These are phyloP conservation scores for Saccharomycopsis schoenii DNA, from an alignment of 805 yeast species.

Conservation along the genomic window DNA sequence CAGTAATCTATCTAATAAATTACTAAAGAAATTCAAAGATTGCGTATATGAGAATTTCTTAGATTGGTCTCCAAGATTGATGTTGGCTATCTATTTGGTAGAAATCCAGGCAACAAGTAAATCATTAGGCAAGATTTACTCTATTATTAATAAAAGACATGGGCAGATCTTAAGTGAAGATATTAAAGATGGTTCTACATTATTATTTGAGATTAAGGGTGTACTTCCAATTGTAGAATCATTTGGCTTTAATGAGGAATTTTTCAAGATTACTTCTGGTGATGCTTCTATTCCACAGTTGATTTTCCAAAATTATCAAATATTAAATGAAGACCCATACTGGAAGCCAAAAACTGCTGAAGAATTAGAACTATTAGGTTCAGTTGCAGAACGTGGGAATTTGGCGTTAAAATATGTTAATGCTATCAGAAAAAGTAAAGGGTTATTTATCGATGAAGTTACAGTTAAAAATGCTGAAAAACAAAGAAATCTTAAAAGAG, in stretches of 20 bases:
- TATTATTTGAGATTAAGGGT: slow-evolving; percentile 82
- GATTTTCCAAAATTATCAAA: slow-evolving; percentile 79
- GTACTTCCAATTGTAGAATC: slow-evolving; percentile 90
- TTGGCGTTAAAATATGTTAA: slow-evolving; percentile 84
- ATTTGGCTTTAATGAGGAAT: slow-evolving; percentile 93
- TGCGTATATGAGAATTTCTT: slow-evolving; percentile 60
- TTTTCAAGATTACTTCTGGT: slow-evolving; percentile 87
- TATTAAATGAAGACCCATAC: slow-evolving; percentile 87
- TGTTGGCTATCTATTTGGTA: slow-evolving; percentile 88
- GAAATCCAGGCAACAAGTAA: slow-evolving; percentile 94
- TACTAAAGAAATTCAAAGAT: slow-evolving; percentile 65
- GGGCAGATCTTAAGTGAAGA: slow-evolving; percentile 86
- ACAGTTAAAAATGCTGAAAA: slow-evolving; percentile 88
- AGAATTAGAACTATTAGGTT: slow-evolving; percentile 89
- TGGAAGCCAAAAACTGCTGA: slow-evolving; percentile 99
- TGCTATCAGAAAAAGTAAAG: slow-evolving; percentile 72
- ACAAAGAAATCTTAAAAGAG: slow-evolving; percentile 78
- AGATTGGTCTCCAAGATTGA: slow-evolving; percentile 80
- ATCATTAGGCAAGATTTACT: slow-evolving; percentile 90
- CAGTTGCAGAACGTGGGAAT: slow-evolving; percentile 84
- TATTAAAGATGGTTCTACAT: slow-evolving; percentile 90
- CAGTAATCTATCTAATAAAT: slow-evolving; percentile 49
- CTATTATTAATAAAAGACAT: slow-evolving; percentile 80
- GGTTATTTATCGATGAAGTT: slow-evolving; percentile 81
- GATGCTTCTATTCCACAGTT: slow-evolving; percentile 89